A percentile compares a stretch with the other conserved stretches of the same genome.
phyloP scores from a whole-genome alignment of 1,284 basidiomycete genomes.

The Cerioporus squamosus region DNA sequence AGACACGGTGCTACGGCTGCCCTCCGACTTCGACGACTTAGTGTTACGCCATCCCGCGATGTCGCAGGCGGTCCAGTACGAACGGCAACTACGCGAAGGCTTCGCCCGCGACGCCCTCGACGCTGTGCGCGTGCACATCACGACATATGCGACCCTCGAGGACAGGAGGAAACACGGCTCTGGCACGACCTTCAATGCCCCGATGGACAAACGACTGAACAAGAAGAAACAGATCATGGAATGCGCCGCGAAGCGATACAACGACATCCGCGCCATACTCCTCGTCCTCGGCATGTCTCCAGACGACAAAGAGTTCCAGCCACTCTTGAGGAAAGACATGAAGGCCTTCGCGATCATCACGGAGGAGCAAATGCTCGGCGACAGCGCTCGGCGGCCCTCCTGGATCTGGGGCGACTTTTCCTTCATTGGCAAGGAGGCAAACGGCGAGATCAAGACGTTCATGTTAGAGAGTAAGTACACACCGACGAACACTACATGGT shows the following conservation, averaged over 20 bases:
- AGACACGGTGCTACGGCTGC: too few relatives aligned
- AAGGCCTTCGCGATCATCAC: neutral
- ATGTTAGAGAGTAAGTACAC: neutral
- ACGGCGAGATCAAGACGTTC: neutral
- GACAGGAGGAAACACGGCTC: neutral
- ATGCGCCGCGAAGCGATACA: neutral
- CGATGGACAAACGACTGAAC: too few relatives aligned
- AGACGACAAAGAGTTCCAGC: neutral
- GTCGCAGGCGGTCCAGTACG: neutral
- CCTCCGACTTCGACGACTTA: too few relatives aligned
- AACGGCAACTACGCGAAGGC: neutral
- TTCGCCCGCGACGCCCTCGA: conserved; percentile 7
- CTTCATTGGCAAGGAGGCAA: neutral
- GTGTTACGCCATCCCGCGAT: too few relatives aligned
- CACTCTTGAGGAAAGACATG: neutral
- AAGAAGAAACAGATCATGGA: too few relatives aligned
- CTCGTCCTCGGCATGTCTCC: neutral
- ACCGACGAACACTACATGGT: too few relatives aligned
- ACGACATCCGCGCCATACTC: neutral
- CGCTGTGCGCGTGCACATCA: neutral
- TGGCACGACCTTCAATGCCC: neutral
- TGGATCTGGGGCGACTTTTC: conserved; percentile 17
- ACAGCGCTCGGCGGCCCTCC: conserved; percentile 2
- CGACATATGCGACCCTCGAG: neutral
- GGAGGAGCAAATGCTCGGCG: neutral